Conservation (phyloP, 805 yeast species). For the Sporopachydermia lactativora region DNA sequence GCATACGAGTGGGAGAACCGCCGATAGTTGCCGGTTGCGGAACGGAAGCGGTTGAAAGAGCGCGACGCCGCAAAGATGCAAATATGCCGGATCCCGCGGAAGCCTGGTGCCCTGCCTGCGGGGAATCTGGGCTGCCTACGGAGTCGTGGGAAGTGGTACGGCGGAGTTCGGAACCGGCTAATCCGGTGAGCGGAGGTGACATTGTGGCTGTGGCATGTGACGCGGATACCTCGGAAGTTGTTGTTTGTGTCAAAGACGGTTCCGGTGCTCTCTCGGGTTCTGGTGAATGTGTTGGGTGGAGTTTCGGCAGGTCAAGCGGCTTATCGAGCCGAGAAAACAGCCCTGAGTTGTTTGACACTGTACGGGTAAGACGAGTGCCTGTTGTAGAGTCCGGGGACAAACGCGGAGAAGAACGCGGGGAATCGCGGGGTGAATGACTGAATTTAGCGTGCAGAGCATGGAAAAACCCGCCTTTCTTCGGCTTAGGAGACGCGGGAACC, state of each 20-base stretch:
- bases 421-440: neutral
- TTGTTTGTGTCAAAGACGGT: neutral
- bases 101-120: no score
- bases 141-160: neutral
- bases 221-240: no score
- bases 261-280: neutral
- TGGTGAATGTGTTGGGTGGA: no score
- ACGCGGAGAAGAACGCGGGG: neutral
- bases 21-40: neutral
- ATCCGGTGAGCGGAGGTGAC: neutral
- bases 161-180: neutral
- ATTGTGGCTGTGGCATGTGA: neutral
- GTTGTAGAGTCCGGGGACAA: neutral
- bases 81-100: neutral
- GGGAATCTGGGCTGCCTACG: neutral
- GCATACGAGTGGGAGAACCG: neutral
- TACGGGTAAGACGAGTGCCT: neutral
- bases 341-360: neutral
- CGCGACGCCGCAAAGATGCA: neutral
- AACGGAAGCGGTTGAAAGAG: neutral
- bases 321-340: no score
- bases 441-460: neutral
- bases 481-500: neutral
- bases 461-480: constrained; percentile 1
- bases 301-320: no score